phyloP scores from a whole-genome alignment of 208 protist species.

The Trypanosoma scelopori region DNA sequence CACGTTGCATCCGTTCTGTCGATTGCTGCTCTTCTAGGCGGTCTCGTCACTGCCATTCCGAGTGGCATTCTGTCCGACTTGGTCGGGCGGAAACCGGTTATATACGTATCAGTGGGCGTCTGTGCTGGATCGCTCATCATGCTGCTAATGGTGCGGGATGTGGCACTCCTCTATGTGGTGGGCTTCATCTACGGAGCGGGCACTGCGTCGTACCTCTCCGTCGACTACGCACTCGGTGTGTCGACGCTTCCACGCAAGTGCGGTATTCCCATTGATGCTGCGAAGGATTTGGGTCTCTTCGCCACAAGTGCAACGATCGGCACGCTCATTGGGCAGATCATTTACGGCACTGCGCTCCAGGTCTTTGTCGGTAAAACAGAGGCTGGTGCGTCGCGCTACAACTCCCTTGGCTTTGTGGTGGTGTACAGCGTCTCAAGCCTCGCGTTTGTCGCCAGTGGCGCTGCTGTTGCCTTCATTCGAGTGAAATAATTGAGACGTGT shows the following conservation, averaged over 20 bases:
- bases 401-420: conserved; percentile 21
- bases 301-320: conserved; percentile 34
- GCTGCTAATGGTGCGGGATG: conserved; percentile 19
- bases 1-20: conserved; percentile 26
- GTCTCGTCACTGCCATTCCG: conserved; percentile 27
- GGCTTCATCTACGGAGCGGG: conserved; percentile 33
- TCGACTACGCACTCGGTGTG: conserved; percentile 38
- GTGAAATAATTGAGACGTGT: conserved; percentile 20
- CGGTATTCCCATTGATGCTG: conserved; percentile 30
- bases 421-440: conserved; percentile 19
- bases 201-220: conserved; percentile 35
- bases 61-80: conserved; percentile 32
- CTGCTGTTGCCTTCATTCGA: conserved; percentile 19
- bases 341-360: conserved; percentile 30
- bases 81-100: conserved; percentile 34
- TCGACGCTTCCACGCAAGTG: conserved; percentile 26
- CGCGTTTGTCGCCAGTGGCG: conserved; percentile 19
- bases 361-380: conserved; percentile 8
- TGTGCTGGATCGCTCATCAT: conserved; percentile 21
- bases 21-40: conserved; percentile 25
- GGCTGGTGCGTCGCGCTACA: conserved; percentile 12
- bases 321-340: conserved; percentile 27
- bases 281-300: conserved; percentile 40
- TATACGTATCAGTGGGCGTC: conserved; percentile 25
- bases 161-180: conserved; percentile 22